Evolutionary conservation across 202 grass and related monocot genomes (phyloP).

Genomic region (Panicum virgatum): DNA sequence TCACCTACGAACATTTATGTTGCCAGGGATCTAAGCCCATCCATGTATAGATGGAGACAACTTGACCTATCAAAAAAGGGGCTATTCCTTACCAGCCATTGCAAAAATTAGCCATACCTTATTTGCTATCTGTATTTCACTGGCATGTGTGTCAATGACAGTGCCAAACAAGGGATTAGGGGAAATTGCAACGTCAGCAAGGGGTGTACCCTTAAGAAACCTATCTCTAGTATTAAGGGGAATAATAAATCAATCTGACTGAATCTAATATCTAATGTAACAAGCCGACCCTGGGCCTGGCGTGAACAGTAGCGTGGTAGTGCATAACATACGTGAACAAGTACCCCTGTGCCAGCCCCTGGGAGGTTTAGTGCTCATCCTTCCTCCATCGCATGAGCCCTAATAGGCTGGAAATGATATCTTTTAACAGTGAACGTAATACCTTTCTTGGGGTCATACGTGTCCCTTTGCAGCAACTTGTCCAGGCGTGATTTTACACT

Average conservation of each 20-base stretch:
- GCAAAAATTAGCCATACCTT: neutral
- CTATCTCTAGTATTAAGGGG: neutral
- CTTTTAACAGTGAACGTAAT: neutral
- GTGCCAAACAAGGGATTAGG: neutral
- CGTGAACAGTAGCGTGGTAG: neutral
- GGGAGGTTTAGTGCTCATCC: neutral
- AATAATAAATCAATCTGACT: neutral
- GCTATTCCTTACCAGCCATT: neutral
- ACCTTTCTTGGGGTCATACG: conserved; percentile 22
- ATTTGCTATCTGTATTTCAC: neutral
- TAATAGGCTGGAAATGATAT: neutral
- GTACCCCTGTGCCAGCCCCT: neutral
- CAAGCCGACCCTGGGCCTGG: neutral
- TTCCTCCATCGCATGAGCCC: neutral
- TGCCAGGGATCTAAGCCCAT: neutral
- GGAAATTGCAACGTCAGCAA: neutral
- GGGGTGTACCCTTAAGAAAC: neutral
- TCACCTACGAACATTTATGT: neutral
- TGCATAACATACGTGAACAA: no score
- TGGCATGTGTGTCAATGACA: neutral
- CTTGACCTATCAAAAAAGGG: neutral
- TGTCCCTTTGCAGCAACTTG: conserved; percentile 66
- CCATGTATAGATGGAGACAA: neutral
- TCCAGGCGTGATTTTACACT: conserved; percentile 59
- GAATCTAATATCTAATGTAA: neutral